Evolutionary conservation across 2,329 filamentous ascomycete genomes (phyloP).

Genomic region (Clarireedia homoeocarpa): DNA sequence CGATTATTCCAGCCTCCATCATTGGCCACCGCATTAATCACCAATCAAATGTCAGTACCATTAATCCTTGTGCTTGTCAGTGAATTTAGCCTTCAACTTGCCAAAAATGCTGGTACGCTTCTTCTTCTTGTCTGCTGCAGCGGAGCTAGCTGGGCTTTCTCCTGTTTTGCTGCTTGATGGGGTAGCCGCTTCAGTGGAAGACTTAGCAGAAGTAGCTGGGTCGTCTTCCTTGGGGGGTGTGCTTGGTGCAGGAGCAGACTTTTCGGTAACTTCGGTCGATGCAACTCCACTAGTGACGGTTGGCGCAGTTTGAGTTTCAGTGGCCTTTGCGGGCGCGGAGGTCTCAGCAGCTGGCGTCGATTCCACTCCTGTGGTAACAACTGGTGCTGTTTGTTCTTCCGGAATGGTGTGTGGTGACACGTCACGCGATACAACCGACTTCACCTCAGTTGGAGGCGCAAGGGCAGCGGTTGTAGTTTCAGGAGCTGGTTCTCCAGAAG

Average conservation of each 20-base stretch:
- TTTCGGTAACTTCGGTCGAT: conserved; percentile 15
- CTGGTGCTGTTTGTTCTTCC: conserved; percentile 17
- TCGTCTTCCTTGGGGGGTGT: conserved; percentile 16
- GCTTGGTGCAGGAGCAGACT: conserved; percentile 13
- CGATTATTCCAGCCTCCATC: not conserved
- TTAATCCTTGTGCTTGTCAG: conserved; percentile 23
- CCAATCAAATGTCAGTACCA: not conserved
- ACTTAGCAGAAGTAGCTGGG: conserved; percentile 18
- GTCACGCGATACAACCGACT: conserved; percentile 15
- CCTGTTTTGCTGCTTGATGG: conserved; percentile 21
- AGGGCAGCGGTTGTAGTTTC: not conserved
- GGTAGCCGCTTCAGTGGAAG: conserved; percentile 19
- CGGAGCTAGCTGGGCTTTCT: conserved; percentile 20
- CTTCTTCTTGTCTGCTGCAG: conserved; percentile 29
- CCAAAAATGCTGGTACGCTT: conserved; percentile 32
- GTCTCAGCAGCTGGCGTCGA: conserved; percentile 16
- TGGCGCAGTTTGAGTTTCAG: conserved; percentile 18
- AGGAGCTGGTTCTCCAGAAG: conserved; percentile 26
- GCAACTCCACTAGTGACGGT: conserved; percentile 22
- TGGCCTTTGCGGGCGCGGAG: conserved; percentile 19
- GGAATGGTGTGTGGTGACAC: conserved; percentile 24
- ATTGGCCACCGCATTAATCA: conserved; percentile 11
- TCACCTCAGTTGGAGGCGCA: not conserved
- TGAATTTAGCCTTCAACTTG: conserved; percentile 45
- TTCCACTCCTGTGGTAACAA: conserved; percentile 21